phyloP scores from a whole-genome alignment of 2,329 filamentous ascomycete genomes.

The Alternaria longipes region DNA sequence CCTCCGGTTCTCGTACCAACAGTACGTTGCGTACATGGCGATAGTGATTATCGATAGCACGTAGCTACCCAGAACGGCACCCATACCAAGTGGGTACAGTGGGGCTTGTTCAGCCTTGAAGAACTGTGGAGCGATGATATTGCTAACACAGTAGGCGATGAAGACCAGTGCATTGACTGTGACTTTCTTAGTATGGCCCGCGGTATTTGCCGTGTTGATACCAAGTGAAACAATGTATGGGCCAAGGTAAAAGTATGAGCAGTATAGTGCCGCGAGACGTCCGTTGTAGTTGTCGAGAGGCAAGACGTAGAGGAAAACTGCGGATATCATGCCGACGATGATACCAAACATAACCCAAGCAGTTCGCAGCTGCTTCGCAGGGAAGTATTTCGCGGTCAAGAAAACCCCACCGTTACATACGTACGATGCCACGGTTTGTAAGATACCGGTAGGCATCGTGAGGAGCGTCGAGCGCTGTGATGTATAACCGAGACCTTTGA shows the following conservation, averaged over 20 bases:
- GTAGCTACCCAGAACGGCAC: conserved; percentile 23
- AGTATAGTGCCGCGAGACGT: conserved; percentile 43
- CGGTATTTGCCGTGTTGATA: conserved; percentile 28
- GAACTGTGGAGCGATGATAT: conserved; percentile 54
- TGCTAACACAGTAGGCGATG: conserved; percentile 53
- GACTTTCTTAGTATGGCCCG: conserved; percentile 52
- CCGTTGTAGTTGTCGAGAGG: conserved; percentile 34
- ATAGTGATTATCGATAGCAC: conserved; percentile 40
- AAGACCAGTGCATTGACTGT: conserved; percentile 48
- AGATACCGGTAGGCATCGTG: conserved; percentile 42
- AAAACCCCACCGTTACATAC: conserved; percentile 53
- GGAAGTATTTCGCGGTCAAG: conserved; percentile 40
- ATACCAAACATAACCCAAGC: conserved; percentile 42
- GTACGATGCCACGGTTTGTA: conserved; percentile 46
- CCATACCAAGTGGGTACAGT: conserved; percentile 31
- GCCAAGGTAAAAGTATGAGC: conserved; percentile 34
- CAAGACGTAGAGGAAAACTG: conserved; percentile 41
- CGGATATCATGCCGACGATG: conserved; percentile 36
- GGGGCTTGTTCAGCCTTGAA: conserved; percentile 50
- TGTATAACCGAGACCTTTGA: conserved; percentile 48
- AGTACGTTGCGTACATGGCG: conserved; percentile 38
- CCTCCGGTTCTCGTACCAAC: conserved; percentile 44
- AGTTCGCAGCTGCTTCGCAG: conserved; percentile 25
- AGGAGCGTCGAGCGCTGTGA: conserved; percentile 39
- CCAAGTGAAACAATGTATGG: conserved; percentile 23